These are phyloP conservation scores for Fusarium ramigenum DNA, from an alignment of 2,329 filamentous ascomycete species.

Conservation along the genomic window DNA sequence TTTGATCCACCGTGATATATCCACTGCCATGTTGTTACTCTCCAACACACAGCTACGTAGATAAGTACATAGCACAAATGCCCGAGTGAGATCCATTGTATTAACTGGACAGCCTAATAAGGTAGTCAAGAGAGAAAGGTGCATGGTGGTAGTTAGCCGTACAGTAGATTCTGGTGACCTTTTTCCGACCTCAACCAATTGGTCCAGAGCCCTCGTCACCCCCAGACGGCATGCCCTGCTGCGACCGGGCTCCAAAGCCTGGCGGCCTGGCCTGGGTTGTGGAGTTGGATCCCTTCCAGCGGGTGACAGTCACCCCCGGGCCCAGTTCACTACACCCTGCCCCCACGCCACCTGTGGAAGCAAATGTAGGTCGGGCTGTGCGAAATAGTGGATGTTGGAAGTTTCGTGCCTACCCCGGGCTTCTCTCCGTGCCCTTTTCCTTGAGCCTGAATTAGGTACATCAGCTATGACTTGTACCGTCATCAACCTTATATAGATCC, in stretches of 20 bases:
- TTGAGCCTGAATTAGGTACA: constrained; percentile 36
- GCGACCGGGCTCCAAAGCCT: background rate
- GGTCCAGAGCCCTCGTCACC: constrained; percentile 2
- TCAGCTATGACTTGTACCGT: constrained; percentile 36
- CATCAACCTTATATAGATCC: constrained; percentile 43
- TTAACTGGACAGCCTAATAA: background rate
- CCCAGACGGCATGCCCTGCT: constrained; percentile 9
- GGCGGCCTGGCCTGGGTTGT: background rate
- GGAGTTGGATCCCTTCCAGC: constrained; percentile 5
- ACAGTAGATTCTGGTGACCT: background rate
- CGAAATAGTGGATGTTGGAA: constrained; percentile 29
- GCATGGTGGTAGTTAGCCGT: background rate
- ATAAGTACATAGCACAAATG: background rate
- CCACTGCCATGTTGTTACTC: constrained; percentile 14
- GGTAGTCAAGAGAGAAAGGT: background rate
- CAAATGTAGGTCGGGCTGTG: constrained; percentile 16
- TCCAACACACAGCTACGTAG: background rate
- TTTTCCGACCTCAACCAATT: background rate
- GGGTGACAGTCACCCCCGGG: constrained; percentile 30
- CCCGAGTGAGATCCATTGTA: background rate
- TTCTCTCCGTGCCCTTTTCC: constrained; percentile 39
- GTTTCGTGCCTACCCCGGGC: constrained; percentile 32
- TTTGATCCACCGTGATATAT: constrained; percentile 16
- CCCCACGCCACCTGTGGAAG: constrained; percentile 36
- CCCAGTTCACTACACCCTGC: constrained; percentile 34